phyloP scores from a whole-genome alignment of 2,329 filamentous ascomycete genomes.

The Rhynchosporium secalis region DNA sequence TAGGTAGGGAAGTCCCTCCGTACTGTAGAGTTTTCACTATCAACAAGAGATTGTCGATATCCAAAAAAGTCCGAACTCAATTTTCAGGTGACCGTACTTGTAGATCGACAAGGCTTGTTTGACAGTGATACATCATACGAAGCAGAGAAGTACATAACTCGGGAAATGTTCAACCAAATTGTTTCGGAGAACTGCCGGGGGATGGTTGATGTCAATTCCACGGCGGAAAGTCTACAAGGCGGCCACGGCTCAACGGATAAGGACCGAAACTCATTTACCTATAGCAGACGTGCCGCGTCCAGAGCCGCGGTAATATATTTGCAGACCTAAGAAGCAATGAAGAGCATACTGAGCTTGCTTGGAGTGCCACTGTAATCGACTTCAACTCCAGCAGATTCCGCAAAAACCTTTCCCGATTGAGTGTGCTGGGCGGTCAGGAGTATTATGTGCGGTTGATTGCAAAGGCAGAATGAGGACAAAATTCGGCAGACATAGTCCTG shows the following conservation, averaged over 20 bases:
- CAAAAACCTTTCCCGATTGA: not conserved
- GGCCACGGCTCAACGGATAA: not conserved
- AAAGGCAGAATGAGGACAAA: not conserved
- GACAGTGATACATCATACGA: not conserved
- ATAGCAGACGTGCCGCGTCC: too few species aligned
- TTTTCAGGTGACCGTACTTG: not conserved
- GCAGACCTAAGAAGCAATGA: not conserved
- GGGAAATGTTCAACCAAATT: not conserved
- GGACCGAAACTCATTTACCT: not conserved
- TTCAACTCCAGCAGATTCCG: not conserved
- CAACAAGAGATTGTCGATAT: slow-evolving; percentile 8
- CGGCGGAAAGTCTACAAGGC: not conserved
- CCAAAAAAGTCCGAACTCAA: too few species aligned
- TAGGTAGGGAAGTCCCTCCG: too few species aligned
- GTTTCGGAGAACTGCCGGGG: not conserved
- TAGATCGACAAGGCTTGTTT: not conserved
- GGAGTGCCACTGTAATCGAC: not conserved
- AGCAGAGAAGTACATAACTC: not conserved
- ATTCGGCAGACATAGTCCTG: not conserved
- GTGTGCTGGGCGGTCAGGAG: not conserved
- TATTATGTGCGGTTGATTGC: not conserved
- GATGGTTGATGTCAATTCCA: too few species aligned
- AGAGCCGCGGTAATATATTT: not conserved
- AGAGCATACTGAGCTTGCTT: not conserved
- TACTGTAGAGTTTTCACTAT: not conserved